Conservation (phyloP, 1,284 basidiomycete genomes). For the Microbotryum saponariae region DNA sequence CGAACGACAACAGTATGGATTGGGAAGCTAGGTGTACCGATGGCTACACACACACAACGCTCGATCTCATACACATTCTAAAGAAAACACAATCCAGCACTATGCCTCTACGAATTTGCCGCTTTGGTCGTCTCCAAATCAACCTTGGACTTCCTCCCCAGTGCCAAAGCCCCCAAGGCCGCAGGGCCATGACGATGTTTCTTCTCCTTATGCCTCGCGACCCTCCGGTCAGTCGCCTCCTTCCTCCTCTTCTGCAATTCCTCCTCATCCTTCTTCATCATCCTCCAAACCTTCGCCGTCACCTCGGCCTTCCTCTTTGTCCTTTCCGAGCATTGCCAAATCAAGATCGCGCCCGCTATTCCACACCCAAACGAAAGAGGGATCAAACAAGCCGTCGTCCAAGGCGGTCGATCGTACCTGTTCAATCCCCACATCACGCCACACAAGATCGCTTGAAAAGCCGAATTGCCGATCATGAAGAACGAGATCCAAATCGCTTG, state of each 20-base stretch:
- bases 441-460: conserved; percentile 12
- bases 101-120: not conserved
- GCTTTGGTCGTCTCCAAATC: not conserved
- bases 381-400: conserved; percentile 15
- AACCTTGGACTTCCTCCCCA: too few relatives aligned
- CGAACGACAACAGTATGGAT: too few relatives aligned
- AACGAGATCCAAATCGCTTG: conserved; percentile 7
- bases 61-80: not conserved
- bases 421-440: conserved; percentile 13
- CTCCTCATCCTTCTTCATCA: conserved; percentile 18
- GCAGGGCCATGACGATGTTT: not conserved
- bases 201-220: conserved; percentile 6
- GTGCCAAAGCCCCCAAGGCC: too few relatives aligned
- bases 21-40: too few relatives aligned
- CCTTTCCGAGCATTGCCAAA: conserved; percentile 7
- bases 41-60: not conserved
- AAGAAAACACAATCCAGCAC: not conserved
- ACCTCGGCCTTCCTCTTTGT: conserved; percentile 20
- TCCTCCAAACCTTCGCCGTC: not conserved
- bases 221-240: not conserved
- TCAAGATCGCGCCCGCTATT: conserved; percentile 9
- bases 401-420: conserved; percentile 10
- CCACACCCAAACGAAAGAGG: conserved; percentile 9
- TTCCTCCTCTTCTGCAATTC: conserved; percentile 5
- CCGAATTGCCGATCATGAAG: conserved; percentile 11